Evolutionary conservation across 257 asterid genomes (phyloP), one percentile per base, ranked within the genome.

Genomic region (Rehmannia glutinosa): DNA sequence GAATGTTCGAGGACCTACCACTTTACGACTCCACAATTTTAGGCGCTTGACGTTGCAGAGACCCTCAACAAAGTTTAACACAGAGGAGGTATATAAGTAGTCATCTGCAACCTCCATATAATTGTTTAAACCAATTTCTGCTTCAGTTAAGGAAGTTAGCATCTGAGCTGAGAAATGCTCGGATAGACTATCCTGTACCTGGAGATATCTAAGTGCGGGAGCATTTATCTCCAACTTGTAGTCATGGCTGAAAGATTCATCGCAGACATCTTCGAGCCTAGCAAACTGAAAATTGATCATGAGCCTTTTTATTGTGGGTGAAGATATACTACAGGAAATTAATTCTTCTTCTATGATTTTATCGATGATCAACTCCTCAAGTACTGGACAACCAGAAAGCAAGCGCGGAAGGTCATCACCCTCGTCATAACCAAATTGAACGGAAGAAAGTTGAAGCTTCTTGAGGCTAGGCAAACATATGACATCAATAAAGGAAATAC

Each of bases 391-490:
- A 12, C 47, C 47, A 9, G 47, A 41, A 41, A 41, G 4, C 47
- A 47, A 9, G 24, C 1, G 24, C 6, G 54, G 24, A 17, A 47
- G 47, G 47, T 4, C 11, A 9, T 41, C 47, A 41, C 8, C 47
- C 4, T 9, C 47, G 8, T 1, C 47, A 33, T 33, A 33, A 4
- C 8, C 38, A 41, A 41, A 9, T 8, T 41, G 38, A 32, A 32
- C 38, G 38, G 7, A 41, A 11, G 3, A 9, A 13, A 63, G 58
- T 24, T 30, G 59, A 47, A 64, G 69, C 27, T 27, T 30, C 32
- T 67, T 42, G 13, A 67, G 73, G 21, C 50, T 13, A 9, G 73
- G 64, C 23, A 67, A 67, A 55, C 46, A 39, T 12, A 67, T 5
- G 0, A 2, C 13, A 6, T 8, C 46, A 15, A 12, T 3, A 8